Evolutionary conservation across 495 filamentous ascomycete genomes (phyloP), one percentile per base, ranked within the genome.

Genomic region (Oidiodendron maius): DNA sequence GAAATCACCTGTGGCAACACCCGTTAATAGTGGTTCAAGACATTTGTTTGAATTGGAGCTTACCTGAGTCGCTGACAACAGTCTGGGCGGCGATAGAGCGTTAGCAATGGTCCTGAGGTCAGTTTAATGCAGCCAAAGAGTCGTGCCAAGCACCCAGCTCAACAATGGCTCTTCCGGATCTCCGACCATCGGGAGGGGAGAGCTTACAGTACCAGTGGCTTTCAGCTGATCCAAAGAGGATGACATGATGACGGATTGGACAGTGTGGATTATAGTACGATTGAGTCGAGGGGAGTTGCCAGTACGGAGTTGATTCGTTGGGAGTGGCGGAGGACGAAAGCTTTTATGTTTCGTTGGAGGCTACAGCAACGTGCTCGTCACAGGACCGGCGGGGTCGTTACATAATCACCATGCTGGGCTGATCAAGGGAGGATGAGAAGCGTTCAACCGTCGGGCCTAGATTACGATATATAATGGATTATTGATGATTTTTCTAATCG

Each of bases 61-160:
- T 85, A 82, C 91, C 93, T 67, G 90, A 95, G 74, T 97, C 93
- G 70, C 89, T 91, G 67, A 96, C 90, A 62, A 96, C 91, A 48
- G 87, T 87, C 83, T 91, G 28, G 25, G 25, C 20, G 22, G 11
- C n/a, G 26, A 15, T 16, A 34, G 8, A 48, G 2, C 5, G 46
- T 61, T 53, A 61, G 55, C 48, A 58, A n/a, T 38, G 21, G 10
- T 24, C 28, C n/a, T 22, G 10, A 16, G 20, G 35, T 42, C 20
- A 45, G 46, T 11, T 40, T 34, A 44, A 36, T 40, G 40, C 11
- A 44, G 24, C 13, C 11, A 22, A 23, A 24, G 10, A 18, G 17
- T 11, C 18, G 28, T 24, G 48, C 22, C 43, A 40, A 46, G 30
- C 4, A 38, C 17, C 26, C 11, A 35, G 38, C 21, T 50, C 46